Base-by-base conservation (phyloP, 1,284 basidiomycete genomes). In the Malassezia slooffiae region DNA sequence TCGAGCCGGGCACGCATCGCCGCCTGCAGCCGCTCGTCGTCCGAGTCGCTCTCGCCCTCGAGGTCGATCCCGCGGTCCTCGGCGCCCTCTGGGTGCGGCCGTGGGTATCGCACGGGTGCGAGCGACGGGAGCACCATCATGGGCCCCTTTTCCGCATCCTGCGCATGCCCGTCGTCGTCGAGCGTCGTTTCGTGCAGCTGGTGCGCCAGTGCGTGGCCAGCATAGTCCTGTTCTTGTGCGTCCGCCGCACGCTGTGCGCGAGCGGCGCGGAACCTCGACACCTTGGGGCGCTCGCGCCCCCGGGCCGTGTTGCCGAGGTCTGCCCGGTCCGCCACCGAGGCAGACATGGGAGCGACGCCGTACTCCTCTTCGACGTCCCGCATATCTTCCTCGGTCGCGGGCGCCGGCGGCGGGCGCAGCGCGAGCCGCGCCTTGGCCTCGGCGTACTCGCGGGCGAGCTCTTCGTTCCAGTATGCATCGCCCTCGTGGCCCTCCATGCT, bases 401-500 rank as follows among this genome's bases (percentile, higher is more conserved):
- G 23, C 5, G 27, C n/a, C 12, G 19, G 2, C n/a, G 27, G 15
- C 11, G 20, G 35, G 3, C 15, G 22, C n/a, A 38, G 19, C 28
- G 39, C 22, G 11, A 47, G 32, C n/a, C 49, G 49, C 5, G 55
- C 57, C 26, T 55, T 51, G n/a, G 62, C 62, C 45, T 52, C 43
- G 6, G 55, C 60, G 33, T 68, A 68, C 46, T 60, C 62, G 15
- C 40, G 42, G 35, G 60, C 43, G 28, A 68, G 47, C 19, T 65
- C 58, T 4, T 57, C 54, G 21, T 53, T 40, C 13, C 50, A 47
- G 17, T 47, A 44, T 5, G 53, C 38, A 10, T 47, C 50, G 3
- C 43, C 47, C 15, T 41, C 26, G 27, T 57, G 52, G 6, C 26
- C 50, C 6, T 54, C 48, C 51, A 67, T 51, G 19, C 26, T 33